Conservation (phyloP, 2,329 filamentous ascomycete species). For the Exserohilum turcica region DNA sequence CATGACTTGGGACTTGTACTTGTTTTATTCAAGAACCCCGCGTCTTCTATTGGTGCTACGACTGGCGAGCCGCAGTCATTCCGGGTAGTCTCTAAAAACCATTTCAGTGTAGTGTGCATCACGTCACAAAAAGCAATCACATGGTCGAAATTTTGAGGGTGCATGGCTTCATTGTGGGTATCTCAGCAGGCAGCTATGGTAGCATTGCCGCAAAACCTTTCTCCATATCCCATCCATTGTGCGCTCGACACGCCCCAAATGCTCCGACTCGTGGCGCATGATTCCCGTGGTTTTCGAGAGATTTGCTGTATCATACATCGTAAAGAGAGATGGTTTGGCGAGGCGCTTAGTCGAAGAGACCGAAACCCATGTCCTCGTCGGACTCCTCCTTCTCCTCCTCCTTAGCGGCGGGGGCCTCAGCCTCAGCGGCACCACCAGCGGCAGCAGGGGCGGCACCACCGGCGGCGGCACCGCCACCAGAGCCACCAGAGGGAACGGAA, state of each 20-base stretch:
- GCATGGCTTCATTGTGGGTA: conserved; percentile 47
- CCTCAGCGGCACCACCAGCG: conserved; percentile 59
- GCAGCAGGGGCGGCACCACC: conserved; percentile 69
- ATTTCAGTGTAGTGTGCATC: not conserved
- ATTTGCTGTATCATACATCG: conserved; percentile 37
- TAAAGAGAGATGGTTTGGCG: conserved; percentile 28
- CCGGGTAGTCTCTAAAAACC: not conserved
- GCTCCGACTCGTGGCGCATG: conserved; percentile 38
- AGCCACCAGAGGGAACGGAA: conserved; percentile 92
- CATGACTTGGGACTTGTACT: not conserved
- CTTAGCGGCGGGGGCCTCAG: conserved; percentile 61
- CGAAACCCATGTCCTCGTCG: conserved; percentile 76
- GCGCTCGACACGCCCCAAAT: conserved; percentile 46
- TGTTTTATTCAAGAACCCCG: not conserved
- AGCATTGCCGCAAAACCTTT: conserved; percentile 25
- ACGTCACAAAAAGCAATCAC: not conserved
- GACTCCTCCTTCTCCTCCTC: conserved; percentile 80
- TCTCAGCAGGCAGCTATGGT: conserved; percentile 30
- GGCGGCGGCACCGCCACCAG: conserved; percentile 69
- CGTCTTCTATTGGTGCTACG: not conserved
- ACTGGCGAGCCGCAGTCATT: too few species aligned
- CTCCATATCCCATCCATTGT: conserved; percentile 35
- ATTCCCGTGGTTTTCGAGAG: conserved; percentile 39
- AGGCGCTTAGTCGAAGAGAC: conserved; percentile 67
- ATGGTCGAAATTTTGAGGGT: conserved; percentile 21